Evolutionary conservation across 2,329 filamentous ascomycete genomes (phyloP).

Genomic region (Didymosphaeria variabile): DNA sequence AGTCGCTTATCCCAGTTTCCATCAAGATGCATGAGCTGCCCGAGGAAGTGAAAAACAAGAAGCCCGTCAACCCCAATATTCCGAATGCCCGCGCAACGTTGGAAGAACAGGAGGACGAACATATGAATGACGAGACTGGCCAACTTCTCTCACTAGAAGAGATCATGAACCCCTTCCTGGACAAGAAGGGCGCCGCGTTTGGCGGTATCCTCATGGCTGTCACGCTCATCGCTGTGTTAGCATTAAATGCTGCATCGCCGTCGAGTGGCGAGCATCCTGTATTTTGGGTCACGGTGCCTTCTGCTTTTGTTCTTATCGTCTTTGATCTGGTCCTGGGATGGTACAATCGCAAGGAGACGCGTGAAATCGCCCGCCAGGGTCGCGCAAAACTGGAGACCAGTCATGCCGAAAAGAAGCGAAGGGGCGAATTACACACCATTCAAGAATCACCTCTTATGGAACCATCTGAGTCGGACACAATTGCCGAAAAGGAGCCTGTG

Average conservation of each 20-base stretch:
- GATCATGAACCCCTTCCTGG: constrained; percentile 78
- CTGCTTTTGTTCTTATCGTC: constrained; percentile 72
- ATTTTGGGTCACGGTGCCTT: constrained; percentile 74
- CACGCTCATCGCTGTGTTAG: constrained; percentile 72
- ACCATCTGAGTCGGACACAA: constrained; percentile 1
- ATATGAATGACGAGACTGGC: constrained; percentile 59
- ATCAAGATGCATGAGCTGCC: constrained; percentile 76
- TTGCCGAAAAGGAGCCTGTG: background rate
- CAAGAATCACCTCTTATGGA: constrained; percentile 3
- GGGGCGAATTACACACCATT: background rate
- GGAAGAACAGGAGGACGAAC: constrained; percentile 60
- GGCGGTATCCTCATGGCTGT: constrained; percentile 72
- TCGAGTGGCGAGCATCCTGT: constrained; percentile 64
- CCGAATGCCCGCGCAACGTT: constrained; percentile 67
- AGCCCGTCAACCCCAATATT: constrained; percentile 77
- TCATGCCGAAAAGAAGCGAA: constrained; percentile 32
- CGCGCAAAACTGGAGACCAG: constrained; percentile 59
- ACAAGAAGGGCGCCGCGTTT: constrained; percentile 71
- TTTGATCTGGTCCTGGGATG: constrained; percentile 74
- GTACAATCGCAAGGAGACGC: constrained; percentile 69
- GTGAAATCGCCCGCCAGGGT: constrained; percentile 67
- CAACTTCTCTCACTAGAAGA: constrained; percentile 70
- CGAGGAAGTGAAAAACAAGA: constrained; percentile 62
- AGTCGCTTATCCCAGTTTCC: constrained; percentile 68
- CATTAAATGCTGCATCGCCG: constrained; percentile 69